phyloP scores from a whole-genome alignment of 169 alveolate genomes.

The Cryptosporidium ubiquitum region DNA sequence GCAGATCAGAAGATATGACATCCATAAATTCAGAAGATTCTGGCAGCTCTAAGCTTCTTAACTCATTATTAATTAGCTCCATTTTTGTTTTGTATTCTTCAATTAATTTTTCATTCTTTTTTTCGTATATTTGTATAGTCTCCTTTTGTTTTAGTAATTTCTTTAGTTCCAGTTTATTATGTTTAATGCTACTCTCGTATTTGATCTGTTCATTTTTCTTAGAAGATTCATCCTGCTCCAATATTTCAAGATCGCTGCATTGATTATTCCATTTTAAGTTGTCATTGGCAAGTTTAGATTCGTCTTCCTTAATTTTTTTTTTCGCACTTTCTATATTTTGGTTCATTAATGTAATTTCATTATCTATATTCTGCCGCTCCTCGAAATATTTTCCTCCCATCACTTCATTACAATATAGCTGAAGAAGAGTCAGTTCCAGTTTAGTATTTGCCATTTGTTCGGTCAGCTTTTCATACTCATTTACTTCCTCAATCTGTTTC shows the following conservation, averaged over 20 bases:
- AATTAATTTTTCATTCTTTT: slow-evolving; percentile 22
- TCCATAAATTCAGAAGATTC: slow-evolving; percentile 14
- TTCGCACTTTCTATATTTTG: slow-evolving; percentile 6
- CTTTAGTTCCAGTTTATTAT: slow-evolving; percentile 7
- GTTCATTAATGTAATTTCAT: slow-evolving; percentile 2
- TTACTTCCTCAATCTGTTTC: slow-evolving; percentile 73
- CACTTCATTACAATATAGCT: slow-evolving; percentile 42
- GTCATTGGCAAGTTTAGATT: slow-evolving; percentile 32
- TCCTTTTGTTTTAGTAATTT: slow-evolving; percentile 21
- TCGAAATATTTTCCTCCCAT: slow-evolving; percentile 48
- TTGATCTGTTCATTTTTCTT: slow-evolving; percentile 19
- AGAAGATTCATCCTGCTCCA: slow-evolving; percentile 11
- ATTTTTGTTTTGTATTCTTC: slow-evolving; percentile 3
- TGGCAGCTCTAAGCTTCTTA: slow-evolving; percentile 1
- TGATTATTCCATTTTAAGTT: slow-evolving; percentile 10
- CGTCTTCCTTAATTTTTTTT: slow-evolving; percentile 27
- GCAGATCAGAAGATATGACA: slow-evolving; percentile 13
- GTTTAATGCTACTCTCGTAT: slow-evolving; percentile 2
- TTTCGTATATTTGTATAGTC: not conserved
- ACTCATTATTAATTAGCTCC: not conserved
- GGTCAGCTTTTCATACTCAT: slow-evolving; percentile 35
- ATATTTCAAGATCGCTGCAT: slow-evolving; percentile 5
- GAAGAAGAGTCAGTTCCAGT: slow-evolving; percentile 20
- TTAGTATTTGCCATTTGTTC: not conserved
- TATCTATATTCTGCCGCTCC: slow-evolving; percentile 21